These are phyloP conservation scores for Xylariaceae sp. DNA, from an alignment of 2,329 filamentous ascomycete species.

Conservation along the genomic window DNA sequence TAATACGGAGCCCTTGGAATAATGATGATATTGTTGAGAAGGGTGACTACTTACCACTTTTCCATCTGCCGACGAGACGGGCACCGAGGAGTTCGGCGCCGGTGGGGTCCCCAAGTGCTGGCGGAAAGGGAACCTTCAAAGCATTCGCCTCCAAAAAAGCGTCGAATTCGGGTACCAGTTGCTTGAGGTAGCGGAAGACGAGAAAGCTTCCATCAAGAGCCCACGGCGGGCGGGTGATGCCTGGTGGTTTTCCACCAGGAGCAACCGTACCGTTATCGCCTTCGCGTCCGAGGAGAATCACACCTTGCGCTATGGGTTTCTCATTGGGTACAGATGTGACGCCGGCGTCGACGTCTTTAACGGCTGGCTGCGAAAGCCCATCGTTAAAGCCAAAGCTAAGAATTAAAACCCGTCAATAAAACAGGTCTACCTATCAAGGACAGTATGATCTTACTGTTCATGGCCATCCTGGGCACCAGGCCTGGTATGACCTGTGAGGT, in stretches of 20 bases:
- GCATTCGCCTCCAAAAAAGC: conserved; percentile 42
- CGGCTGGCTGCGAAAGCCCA: conserved; percentile 48
- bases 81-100: conserved; percentile 47
- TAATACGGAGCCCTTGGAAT: no score
- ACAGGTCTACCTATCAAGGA: neutral
- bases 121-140: conserved; percentile 1
- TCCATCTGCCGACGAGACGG: conserved; percentile 52
- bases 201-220: conserved; percentile 52
- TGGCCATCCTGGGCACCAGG: conserved; percentile 44
- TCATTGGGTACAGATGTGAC: conserved; percentile 29
- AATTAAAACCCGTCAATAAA: neutral
- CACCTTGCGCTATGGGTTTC: conserved; percentile 40
- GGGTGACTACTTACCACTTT: conserved; percentile 34
- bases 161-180: conserved; percentile 53
- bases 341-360: conserved; percentile 40
- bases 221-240: conserved; percentile 42
- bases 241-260: neutral
- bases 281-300: conserved; percentile 46
- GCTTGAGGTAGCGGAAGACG: conserved; percentile 50
- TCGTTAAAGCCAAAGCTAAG: conserved; percentile 50
- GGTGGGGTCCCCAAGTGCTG: conserved; percentile 28
- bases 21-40: no score
- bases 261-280: conserved; percentile 37
- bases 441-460: conserved; percentile 42
- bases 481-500: conserved; percentile 41